Percentiles rank a stretch among this genome's conserved stretches.
These are phyloP conservation scores for Fraxinus nigra DNA, from an alignment of 305 asterid genomes.

Conservation along the genomic window DNA sequence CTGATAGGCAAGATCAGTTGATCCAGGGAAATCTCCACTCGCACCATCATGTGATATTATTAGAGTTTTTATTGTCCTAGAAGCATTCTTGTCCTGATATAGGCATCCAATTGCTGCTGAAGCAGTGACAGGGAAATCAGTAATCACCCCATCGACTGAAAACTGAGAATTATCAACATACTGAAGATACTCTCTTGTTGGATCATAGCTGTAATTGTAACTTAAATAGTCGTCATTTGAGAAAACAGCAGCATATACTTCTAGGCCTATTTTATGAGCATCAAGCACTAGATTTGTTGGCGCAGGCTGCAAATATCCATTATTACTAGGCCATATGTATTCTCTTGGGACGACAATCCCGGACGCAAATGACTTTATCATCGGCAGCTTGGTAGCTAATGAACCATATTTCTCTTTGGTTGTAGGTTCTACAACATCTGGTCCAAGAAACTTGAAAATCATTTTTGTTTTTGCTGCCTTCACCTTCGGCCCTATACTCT, in stretches of 20 bases:
- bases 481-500: slow-evolving; percentile 42
- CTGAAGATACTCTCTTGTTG: slow-evolving; percentile 66
- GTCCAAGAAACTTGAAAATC: slow-evolving; percentile 45
- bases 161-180: slow-evolving; percentile 60
- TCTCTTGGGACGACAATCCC: slow-evolving; percentile 86
- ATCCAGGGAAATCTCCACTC: slow-evolving; percentile 85
- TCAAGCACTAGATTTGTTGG: slow-evolving; percentile 64
- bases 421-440: slow-evolving; percentile 53
- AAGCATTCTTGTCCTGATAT: slow-evolving; percentile 45
- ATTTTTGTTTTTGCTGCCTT: slow-evolving; percentile 50
- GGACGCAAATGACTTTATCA: slow-evolving; percentile 65
- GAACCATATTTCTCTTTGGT: slow-evolving; percentile 55
- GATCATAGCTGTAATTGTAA: slow-evolving; percentile 86
- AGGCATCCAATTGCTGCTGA: slow-evolving; percentile 80
- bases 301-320: slow-evolving; percentile 48
- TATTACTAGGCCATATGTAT: slow-evolving; percentile 67
- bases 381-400: slow-evolving; percentile 42
- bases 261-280: slow-evolving; percentile 72
- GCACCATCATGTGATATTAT: slow-evolving; percentile 92
- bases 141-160: slow-evolving; percentile 79
- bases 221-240: slow-evolving; percentile 66
- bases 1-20: slow-evolving; percentile 81
- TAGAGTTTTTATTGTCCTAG: slow-evolving; percentile 39
- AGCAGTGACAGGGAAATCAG: slow-evolving; percentile 84
- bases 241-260: slow-evolving; percentile 68